Base-by-base conservation (phyloP, 78 protist genomes). In the Isochrysis galbana region DNA sequence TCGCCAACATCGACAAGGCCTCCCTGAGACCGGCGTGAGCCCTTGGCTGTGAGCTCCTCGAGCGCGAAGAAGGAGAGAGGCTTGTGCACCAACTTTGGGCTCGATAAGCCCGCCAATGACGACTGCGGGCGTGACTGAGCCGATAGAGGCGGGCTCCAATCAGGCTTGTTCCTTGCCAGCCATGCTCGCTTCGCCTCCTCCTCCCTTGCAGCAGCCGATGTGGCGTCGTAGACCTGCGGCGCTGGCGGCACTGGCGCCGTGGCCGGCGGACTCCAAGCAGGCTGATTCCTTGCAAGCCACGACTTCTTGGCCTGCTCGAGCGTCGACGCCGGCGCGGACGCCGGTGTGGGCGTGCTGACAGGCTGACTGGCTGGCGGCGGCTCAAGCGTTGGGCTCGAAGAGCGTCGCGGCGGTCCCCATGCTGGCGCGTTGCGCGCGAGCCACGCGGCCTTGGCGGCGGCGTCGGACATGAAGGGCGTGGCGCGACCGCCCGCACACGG, bases 31-130 rank as follows among this genome's bases (percentile, higher is more conserved):
- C 44, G 42, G 34, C 90, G 90, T 48, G 90, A 14, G 69, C 90
- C 90, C 90, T 87, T 87, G 44, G 90, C 29, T 1, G 90, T 32
- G 67, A 87, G 90, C 45, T 23, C 0, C 46, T 87, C 90, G 23
- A 87, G 69, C 80, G 90, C 90, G 5, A 87, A 87, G 72, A 47
- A 87, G 41, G 90, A 44, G 45, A 38, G 42, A 34, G 90, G 39
- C 4, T 45, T 41, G 72, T 87, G 90, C 70, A 42, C 38, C 46
- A 87, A 47, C 25, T 38, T 14, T 1, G 38, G 5, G 5, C 88
- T 11, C 51, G 88, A n/a, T 10, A 44, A 7, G 39, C 46, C 17
- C 46, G n/a, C n/a, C n/a, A n/a, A n/a, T n/a, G n/a, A n/a, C n/a
- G n/a, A 2, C 74, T 26, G 74, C 74, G 38, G 74, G 74, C 74